Evolutionary conservation across 768 basidiomycete genomes (phyloP), one percentile per base, ranked within the genome.

Genomic region (Thelephora ganbajun): DNA sequence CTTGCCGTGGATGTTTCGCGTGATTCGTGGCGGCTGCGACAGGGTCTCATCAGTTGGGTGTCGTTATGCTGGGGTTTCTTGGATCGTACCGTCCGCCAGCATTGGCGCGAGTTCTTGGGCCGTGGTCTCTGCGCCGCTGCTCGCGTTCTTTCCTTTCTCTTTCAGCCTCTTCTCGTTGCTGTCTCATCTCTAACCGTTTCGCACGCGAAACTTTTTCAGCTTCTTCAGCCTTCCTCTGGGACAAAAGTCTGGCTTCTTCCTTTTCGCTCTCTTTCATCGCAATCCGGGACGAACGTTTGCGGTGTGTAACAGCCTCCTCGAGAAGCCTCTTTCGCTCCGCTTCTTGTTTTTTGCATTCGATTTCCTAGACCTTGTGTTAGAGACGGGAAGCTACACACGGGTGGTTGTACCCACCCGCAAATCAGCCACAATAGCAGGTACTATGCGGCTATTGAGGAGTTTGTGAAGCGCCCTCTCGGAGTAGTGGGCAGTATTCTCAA

Each of bases 231-330:
- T 73, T 76, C 55, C 67, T 73, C 50, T 69, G 66, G n/a, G 76
- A 75, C 6, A 74, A 71, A 20, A 75, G 62, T 33, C 75, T 69
- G 18, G 80, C 79, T 52, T 83, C 78, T 61, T 91, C 84, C 54
- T 76, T 78, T 61, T 87, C 88, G 33, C 67, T 75, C 60, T 94
- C 91, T 54, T 78, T 82, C 35, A 80, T 65, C 2, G 88, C 85
- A 49, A 96, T 79, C 30, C 93, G 83, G 14, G 88, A 88, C 0
- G 91, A 94, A 19, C 92, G 82, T 61, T 97, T 96, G 50, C 92
- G 79, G 50, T 87, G 84, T 20, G 77, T 74, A 11, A 92, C 65
- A 1, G 86, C 84, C 53, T 85, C 82, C 51, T 87, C 83, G 45
- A 84, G 50, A 12, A 70, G 74, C 19, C 71, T 69, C 58, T 79